Percentiles rank a stretch among this genome's conserved stretches.
Conservation (phyloP, 169 alveolate genomes). For the Eimeria necatrix region DNA sequence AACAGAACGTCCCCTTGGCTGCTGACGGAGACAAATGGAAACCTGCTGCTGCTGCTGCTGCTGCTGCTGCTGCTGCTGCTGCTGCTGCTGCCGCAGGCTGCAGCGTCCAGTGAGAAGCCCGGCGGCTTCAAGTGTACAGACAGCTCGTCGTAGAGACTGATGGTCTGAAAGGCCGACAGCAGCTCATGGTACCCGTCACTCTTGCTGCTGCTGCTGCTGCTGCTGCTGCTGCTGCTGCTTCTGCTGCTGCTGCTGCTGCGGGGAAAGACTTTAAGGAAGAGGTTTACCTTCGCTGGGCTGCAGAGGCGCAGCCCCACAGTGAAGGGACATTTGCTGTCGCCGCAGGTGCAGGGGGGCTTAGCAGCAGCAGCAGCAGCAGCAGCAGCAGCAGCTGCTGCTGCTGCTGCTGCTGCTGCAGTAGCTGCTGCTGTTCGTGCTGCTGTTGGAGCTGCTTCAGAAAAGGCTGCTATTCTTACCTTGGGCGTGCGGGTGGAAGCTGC, state of each 20-base stretch:
- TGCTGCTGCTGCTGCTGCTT: no score
- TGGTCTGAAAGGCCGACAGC: slow-evolving; percentile 55
- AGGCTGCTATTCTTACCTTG: no score
- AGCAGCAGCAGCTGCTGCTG: not conserved
- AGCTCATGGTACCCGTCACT: slow-evolving; percentile 9
- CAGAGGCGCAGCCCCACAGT: not conserved
- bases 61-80: not conserved
- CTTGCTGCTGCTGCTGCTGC: not conserved
- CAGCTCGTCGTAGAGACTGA: slow-evolving; percentile 61
- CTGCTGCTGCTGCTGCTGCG: no score
- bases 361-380: no score
- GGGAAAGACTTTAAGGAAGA: slow-evolving; percentile 49
- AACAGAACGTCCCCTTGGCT: slow-evolving; percentile 36
- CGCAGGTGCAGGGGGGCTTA: not conserved
- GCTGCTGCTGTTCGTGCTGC: no score
- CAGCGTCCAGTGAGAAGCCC: not conserved
- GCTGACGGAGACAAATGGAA: not conserved
- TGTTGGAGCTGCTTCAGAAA: no score
- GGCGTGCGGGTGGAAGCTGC: no score
- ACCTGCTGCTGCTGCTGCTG: not conserved
- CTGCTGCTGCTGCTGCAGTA: not conserved
- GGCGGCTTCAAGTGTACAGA: not conserved
- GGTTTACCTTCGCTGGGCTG: slow-evolving; percentile 62
- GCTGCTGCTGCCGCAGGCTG: no score
- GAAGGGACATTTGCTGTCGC: not conserved